Conservation (phyloP, 768 basidiomycete genomes). For the Mycena amicta region DNA sequence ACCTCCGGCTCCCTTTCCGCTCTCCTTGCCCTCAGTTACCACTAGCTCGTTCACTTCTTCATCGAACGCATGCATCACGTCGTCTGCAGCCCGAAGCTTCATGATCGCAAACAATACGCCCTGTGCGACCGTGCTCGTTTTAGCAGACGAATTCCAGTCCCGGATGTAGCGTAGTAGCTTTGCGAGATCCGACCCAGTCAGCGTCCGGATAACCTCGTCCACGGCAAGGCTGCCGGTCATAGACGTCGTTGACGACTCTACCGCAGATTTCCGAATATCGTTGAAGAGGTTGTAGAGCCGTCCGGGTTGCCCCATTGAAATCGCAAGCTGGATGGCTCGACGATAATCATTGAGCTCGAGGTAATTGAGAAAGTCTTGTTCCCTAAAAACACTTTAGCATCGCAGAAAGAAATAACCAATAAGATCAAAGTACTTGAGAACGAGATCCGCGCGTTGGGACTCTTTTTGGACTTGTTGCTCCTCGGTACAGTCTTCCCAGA, state of each 20-base stretch:
- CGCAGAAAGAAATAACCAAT: neutral
- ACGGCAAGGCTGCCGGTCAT: conserved; percentile 74
- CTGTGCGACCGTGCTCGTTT: conserved; percentile 85
- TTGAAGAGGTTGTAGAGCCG: conserved; percentile 81
- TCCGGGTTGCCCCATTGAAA: conserved; percentile 93
- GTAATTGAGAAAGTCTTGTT: conserved; percentile 95
- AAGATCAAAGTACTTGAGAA: conserved; percentile 68
- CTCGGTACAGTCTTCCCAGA: conserved; percentile 96
- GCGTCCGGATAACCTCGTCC: conserved; percentile 78
- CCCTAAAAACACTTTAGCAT: conserved; percentile 52
- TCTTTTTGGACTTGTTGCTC: conserved; percentile 78
- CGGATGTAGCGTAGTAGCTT: conserved; percentile 80
- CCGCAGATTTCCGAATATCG: conserved; percentile 46
- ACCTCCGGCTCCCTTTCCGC: conserved; percentile 22
- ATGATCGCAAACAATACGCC: conserved; percentile 78
- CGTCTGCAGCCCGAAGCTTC: conserved; percentile 73
- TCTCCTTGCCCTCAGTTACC: conserved; percentile 25
- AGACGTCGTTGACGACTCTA: conserved; percentile 32
- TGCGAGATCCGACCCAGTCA: conserved; percentile 74
- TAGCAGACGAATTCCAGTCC: conserved; percentile 96
- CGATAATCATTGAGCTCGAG: conserved; percentile 86
- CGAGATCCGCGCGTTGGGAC: conserved; percentile 67
- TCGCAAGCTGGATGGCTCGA: conserved; percentile 87
- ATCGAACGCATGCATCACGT: conserved; percentile 69
- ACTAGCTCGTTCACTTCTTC: conserved; percentile 39